phyloP scores from a whole-genome alignment of 1,139 yeast species.

The Saccharomyces hybrid region DNA sequence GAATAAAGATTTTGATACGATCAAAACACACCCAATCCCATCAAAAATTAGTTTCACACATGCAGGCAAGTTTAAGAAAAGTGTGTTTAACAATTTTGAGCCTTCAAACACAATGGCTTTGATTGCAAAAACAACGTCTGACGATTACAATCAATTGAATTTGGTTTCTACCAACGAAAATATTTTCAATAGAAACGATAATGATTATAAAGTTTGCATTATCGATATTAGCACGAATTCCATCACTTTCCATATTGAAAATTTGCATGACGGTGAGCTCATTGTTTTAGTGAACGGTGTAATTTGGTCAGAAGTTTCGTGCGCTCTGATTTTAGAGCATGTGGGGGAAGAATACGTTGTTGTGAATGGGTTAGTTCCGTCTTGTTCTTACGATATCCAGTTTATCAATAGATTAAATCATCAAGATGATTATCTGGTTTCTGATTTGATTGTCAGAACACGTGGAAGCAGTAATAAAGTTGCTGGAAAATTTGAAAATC shows the following conservation, averaged over 20 bases:
- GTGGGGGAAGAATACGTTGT: constrained; percentile 40
- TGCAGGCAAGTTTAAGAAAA: constrained; percentile 9
- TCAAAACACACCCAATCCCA: neutral
- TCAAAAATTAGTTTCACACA: constrained; percentile 2
- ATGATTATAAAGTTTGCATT: constrained; percentile 37
- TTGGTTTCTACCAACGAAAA: constrained; percentile 27
- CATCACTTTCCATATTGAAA: constrained; percentile 40
- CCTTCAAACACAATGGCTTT: constrained; percentile 30
- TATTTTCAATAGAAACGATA: constrained; percentile 24
- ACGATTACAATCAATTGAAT: constrained; percentile 33
- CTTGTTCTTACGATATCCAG: constrained; percentile 62
- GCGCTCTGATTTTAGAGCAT: constrained; percentile 34
- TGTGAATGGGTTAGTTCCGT: constrained; percentile 59
- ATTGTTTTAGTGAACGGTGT: constrained; percentile 52
- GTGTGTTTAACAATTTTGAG: constrained; percentile 24
- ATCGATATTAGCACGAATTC: constrained; percentile 50
- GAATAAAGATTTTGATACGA: neutral
- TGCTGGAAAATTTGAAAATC: constrained; percentile 13
- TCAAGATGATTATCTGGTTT: constrained; percentile 36
- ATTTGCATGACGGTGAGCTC: constrained; percentile 36
- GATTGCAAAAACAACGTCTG: constrained; percentile 35
- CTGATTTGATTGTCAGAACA: constrained; percentile 41
- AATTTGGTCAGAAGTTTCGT: constrained; percentile 49
- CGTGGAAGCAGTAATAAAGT: constrained; percentile 21
- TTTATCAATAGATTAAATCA: constrained; percentile 39